Conservation (phyloP, 2,329 filamentous ascomycete species). For the Verticillium nubilum region DNA sequence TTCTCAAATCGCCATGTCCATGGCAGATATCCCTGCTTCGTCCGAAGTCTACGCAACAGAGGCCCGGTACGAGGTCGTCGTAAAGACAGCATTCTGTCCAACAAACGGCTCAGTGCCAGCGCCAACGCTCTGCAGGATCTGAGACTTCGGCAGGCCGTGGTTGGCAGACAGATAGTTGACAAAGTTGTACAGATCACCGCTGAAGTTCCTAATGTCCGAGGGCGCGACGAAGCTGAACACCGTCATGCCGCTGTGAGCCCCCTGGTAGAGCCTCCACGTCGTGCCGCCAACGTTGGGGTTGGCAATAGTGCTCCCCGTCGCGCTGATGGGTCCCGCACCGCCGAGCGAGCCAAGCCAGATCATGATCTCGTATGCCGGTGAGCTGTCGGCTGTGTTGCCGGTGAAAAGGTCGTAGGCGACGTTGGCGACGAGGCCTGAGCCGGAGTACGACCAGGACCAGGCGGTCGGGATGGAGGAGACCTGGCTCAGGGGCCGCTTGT, state of each 20-base stretch:
- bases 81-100: conserved; percentile 30
- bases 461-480: conserved; percentile 26
- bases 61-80: conserved; percentile 9
- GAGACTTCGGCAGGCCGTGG: conserved; percentile 38
- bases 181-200: conserved; percentile 52
- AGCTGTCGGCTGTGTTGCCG: conserved; percentile 33
- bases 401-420: conserved; percentile 60
- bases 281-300: conserved; percentile 47
- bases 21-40: not conserved
- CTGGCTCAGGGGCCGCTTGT: conserved; percentile 21
- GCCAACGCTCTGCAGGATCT: conserved; percentile 30
- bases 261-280: conserved; percentile 54
- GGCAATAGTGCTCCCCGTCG: conserved; percentile 44
- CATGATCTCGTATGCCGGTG: conserved; percentile 57
- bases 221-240: conserved; percentile 50
- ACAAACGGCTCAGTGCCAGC: conserved; percentile 54
- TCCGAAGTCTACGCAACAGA: conserved; percentile 5
- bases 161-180: conserved; percentile 46
- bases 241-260: conserved; percentile 52
- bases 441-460: conserved; percentile 27
- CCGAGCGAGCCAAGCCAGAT: conserved; percentile 56
- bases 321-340: conserved; percentile 49
- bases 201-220: conserved; percentile 43
- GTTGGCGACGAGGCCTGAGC: conserved; percentile 37
- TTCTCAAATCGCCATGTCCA: not conserved